Evolutionary conservation across 2,329 filamentous ascomycete genomes (phyloP), one percentile per base, ranked within the genome.

Genomic region (Apiospora aurea): DNA sequence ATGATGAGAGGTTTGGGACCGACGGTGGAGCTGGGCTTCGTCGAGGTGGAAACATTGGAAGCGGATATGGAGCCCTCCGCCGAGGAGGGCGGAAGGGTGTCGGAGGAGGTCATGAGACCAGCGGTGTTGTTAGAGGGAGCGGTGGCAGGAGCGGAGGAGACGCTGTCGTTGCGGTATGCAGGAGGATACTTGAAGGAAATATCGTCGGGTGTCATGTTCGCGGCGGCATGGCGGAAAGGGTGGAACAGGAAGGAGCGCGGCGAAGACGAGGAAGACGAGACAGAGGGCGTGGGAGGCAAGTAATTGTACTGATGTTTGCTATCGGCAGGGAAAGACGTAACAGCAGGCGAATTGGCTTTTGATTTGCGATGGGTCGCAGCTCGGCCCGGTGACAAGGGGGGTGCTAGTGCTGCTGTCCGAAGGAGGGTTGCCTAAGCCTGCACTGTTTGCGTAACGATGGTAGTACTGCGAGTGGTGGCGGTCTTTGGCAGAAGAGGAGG

Each of bases 1-100:
- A 91, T 84, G 75, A 93, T 84, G 77, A 95, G 93, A 10, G 91
- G 90, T 76, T 84, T 85, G 26, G 81, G 71, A 10, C 74, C 75
- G 41, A 75, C 71, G 49, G 46, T 64, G 49, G 75, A 72, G 21
- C 72, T 74, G 5, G 68, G 47, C 70, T 72, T 81, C 74, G 75
- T 78, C 64, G 67, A 77, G 21, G 67, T 77, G 34, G 71, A 80
- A 43, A 74, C 74, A 24, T 77, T 78, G 14, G 75, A 75, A 10
- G 77, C 76, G 14, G 80, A 80, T 70, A 77, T 80, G 71, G 76
- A 78, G 57, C 76, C 83, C 67, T 87, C 87, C 49, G 81, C 82
- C 34, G 83, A 83, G 71, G 82, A 82, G 29, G 83, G 81, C 4
- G 81, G 82, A 38, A 78, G 74, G 41, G 76, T 73, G 57, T 89